Evolutionary conservation across 1,139 yeast species (phyloP).

Genomic region (Suhomyces terraborum): DNA sequence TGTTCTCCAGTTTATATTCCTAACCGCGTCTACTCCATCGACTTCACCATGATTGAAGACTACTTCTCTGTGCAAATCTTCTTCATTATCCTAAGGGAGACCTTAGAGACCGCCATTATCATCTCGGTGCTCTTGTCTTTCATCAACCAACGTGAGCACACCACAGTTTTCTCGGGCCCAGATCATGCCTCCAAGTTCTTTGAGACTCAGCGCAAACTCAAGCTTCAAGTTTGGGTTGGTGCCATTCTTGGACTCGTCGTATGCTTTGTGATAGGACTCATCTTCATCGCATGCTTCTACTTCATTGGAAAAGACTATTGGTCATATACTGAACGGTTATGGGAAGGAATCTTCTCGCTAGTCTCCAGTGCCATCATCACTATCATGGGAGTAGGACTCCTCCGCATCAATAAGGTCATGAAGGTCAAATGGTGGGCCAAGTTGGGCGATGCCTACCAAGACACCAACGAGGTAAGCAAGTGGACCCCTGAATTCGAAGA

Average conservation of each 20-base stretch:
- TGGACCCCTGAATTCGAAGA: not conserved
- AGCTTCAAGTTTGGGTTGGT: slow-evolving; percentile 83
- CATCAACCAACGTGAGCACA: slow-evolving; percentile 56
- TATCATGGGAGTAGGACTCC: slow-evolving; percentile 84
- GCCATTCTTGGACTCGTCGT: slow-evolving; percentile 69
- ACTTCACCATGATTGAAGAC: slow-evolving; percentile 37
- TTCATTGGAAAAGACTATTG: slow-evolving; percentile 77
- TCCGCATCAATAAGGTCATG: slow-evolving; percentile 66
- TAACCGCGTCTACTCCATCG: not conserved
- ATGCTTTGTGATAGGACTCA: slow-evolving; percentile 76
- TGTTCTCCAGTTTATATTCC: not conserved
- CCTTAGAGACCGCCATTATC: slow-evolving; percentile 84
- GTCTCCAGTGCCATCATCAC: slow-evolving; percentile 81
- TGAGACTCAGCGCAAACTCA: slow-evolving; percentile 35
- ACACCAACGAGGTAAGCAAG: slow-evolving; percentile 7
- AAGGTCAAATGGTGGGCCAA: slow-evolving; percentile 53
- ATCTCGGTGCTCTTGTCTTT: slow-evolving; percentile 84
- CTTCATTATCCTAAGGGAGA: slow-evolving; percentile 84
- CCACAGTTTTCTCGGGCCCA: slow-evolving; percentile 24
- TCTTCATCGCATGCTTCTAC: slow-evolving; percentile 75
- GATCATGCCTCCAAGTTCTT: slow-evolving; percentile 9
- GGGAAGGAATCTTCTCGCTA: slow-evolving; percentile 90
- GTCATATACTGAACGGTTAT: slow-evolving; percentile 78
- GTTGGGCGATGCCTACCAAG: slow-evolving; percentile 43
- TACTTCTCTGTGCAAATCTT: slow-evolving; percentile 75